Conservation (phyloP, 2,329 filamentous ascomycete genomes). For the Allantophomopsis lycopodina region DNA sequence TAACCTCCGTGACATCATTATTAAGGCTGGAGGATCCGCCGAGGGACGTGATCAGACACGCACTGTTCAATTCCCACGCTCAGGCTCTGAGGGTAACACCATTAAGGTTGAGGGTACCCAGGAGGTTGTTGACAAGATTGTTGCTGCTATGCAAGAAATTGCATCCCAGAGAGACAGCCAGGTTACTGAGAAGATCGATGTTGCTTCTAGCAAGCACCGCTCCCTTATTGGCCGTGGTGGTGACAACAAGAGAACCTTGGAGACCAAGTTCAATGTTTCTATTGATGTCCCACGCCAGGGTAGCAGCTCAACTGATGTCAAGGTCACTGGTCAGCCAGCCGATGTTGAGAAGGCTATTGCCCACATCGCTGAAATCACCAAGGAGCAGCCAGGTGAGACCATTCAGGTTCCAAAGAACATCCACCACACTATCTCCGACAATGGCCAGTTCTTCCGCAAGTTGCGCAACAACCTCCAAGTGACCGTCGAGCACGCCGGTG, state of each 20-base stretch:
- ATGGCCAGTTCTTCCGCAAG: constrained; percentile 85
- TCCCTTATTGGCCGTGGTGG: constrained; percentile 85
- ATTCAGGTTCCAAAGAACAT: constrained; percentile 70
- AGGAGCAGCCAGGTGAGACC: constrained; percentile 80
- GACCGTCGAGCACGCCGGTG: constrained; percentile 80
- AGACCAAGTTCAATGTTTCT: constrained; percentile 72
- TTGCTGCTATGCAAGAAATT: constrained; percentile 67
- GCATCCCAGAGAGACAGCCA: constrained; percentile 77
- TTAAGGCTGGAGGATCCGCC: constrained; percentile 77
- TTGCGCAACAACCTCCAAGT: constrained; percentile 78
- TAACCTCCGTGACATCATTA: constrained; percentile 75
- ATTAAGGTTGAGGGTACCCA: constrained; percentile 83
- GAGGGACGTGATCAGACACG: constrained; percentile 74
- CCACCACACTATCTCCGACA: constrained; percentile 77
- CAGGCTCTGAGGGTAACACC: constrained; percentile 65
- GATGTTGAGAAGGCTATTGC: constrained; percentile 78
- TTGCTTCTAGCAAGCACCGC: constrained; percentile 82
- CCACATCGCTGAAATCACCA: constrained; percentile 66
- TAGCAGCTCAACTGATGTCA: constrained; percentile 70
- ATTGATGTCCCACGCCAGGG: constrained; percentile 89
- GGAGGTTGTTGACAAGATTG: constrained; percentile 78
- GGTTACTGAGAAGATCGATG: constrained; percentile 63
- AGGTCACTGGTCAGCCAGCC: constrained; percentile 65
- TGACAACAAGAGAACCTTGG: constrained; percentile 71
- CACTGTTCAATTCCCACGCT: constrained; percentile 88